A percentile compares a stretch with the other conserved stretches of the same genome.
Conservation (phyloP, 495 filamentous ascomycete species). For the Penicillium ucsense region DNA sequence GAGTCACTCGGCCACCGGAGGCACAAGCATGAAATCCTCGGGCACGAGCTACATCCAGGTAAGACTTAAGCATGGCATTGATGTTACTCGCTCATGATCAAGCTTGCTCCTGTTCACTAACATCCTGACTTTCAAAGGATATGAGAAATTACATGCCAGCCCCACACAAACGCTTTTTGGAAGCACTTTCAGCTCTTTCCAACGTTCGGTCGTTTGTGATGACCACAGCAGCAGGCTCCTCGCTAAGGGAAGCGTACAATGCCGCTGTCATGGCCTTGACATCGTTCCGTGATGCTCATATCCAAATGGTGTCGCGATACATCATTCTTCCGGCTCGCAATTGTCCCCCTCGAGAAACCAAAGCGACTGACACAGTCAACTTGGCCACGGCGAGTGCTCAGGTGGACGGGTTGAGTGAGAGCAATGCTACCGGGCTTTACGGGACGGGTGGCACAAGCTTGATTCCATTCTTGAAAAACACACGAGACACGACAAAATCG, state of each 20-base stretch:
- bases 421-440: slow-evolving; percentile 36
- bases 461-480: slow-evolving; percentile 87
- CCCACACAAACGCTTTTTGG: slow-evolving; percentile 76
- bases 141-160: slow-evolving; percentile 98
- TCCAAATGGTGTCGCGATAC: slow-evolving; percentile 89
- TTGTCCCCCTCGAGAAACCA: slow-evolving; percentile 3
- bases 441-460: slow-evolving; percentile 87
- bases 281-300: slow-evolving; percentile 78
- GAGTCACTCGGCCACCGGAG: slow-evolving; percentile 78
- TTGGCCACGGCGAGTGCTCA: slow-evolving; percentile 22
- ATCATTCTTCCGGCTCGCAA: slow-evolving; percentile 55
- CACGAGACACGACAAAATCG: slow-evolving; percentile 67
- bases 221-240: slow-evolving; percentile 42
- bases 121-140: slow-evolving; percentile 36
- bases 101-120: background rate
- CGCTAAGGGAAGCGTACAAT: slow-evolving; percentile 72
- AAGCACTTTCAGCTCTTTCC: slow-evolving; percentile 59
- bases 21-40: slow-evolving; percentile 46
- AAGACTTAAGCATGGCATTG: background rate
- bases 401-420: slow-evolving; percentile 10
- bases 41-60: slow-evolving; percentile 26
- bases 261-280: slow-evolving; percentile 74
- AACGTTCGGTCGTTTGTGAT: slow-evolving; percentile 80
- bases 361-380: slow-evolving; percentile 13
- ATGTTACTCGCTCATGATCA: too few relatives aligned